Evolutionary conservation across 257 asterid genomes (phyloP).

Genomic region (Linaria vulgaris): DNA sequence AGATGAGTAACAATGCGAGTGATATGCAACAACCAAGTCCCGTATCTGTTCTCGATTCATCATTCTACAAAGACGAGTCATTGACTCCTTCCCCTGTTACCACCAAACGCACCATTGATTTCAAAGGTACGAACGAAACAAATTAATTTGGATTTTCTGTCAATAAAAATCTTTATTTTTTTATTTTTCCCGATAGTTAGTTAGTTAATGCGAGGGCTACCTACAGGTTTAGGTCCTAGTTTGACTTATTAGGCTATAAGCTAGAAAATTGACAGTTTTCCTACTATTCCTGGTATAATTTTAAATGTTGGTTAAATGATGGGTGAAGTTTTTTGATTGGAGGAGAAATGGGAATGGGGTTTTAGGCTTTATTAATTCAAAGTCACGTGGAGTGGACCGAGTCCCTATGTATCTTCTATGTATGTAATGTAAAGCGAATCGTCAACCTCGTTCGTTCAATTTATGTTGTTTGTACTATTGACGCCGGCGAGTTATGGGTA

Average conservation of each 20-base stretch:
- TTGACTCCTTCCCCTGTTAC: conserved; percentile 77
- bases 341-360: conserved; percentile 28
- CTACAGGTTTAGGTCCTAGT: conserved; percentile 21
- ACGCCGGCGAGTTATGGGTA: not conserved
- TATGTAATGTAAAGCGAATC: too few species aligned
- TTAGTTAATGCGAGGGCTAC: not conserved
- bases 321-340: conserved; percentile 28
- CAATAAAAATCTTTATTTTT: not conserved
- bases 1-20: conserved; percentile 61
- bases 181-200: not conserved
- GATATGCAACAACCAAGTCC: conserved; percentile 94
- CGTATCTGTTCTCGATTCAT: conserved; percentile 91
- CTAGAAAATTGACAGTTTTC: conserved; percentile 13
- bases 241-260: conserved; percentile 26
- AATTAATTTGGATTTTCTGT: not conserved
- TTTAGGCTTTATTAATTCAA: conserved; percentile 8
- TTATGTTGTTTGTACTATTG: not conserved
- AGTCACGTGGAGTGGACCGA: conserved; percentile 39
- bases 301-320: conserved; percentile 22
- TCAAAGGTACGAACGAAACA: conserved; percentile 55
- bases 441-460: conserved; percentile 5
- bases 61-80: conserved; percentile 80
- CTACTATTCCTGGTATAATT: conserved; percentile 3
- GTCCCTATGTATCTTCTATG: conserved; percentile 15
- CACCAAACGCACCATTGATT: conserved; percentile 64